Conservation (phyloP, 2,329 filamentous ascomycete species). For the Davidsoniella eucalypti region DNA sequence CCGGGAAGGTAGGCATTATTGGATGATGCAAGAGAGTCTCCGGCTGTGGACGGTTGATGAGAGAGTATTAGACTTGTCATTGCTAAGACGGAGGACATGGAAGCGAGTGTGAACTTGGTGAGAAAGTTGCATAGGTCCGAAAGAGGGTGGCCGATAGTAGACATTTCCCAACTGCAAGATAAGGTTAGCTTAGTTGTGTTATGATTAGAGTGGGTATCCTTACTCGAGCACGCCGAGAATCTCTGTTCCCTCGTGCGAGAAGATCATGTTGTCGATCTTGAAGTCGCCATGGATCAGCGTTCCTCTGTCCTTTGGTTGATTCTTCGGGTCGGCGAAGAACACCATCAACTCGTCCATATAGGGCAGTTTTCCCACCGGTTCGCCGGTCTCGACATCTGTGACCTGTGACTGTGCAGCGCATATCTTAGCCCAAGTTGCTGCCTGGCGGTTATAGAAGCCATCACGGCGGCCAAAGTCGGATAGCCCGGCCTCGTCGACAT, state of each 20-base stretch:
- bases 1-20: constrained; percentile 42
- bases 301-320: constrained; percentile 60
- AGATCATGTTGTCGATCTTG: constrained; percentile 85
- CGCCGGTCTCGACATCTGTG: constrained; percentile 59
- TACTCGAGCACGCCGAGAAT: constrained; percentile 87
- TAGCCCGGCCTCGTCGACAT: constrained; percentile 49
- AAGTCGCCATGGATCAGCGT: constrained; percentile 88
- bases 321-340: constrained; percentile 55
- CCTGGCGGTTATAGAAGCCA: constrained; percentile 76
- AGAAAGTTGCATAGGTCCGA: constrained; percentile 74
- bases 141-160: constrained; percentile 87
- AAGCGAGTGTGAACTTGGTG: constrained; percentile 25
- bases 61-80: constrained; percentile 15
- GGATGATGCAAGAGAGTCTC: constrained; percentile 6
- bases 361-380: constrained; percentile 65
- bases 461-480: constrained; percentile 52
- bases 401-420: constrained; percentile 61
- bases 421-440: constrained; percentile 67
- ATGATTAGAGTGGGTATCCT: constrained; percentile 17
- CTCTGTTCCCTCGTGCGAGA: constrained; percentile 70
- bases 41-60: constrained; percentile 13
- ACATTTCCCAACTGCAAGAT: constrained; percentile 72
- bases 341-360: constrained; percentile 63
- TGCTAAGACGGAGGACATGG: constrained; percentile 15
- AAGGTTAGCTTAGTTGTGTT: constrained; percentile 2